These are phyloP conservation scores for Pseudogymnoascus destructans DNA, from an alignment of 2,329 filamentous ascomycete genomes.

Conservation along the genomic window DNA sequence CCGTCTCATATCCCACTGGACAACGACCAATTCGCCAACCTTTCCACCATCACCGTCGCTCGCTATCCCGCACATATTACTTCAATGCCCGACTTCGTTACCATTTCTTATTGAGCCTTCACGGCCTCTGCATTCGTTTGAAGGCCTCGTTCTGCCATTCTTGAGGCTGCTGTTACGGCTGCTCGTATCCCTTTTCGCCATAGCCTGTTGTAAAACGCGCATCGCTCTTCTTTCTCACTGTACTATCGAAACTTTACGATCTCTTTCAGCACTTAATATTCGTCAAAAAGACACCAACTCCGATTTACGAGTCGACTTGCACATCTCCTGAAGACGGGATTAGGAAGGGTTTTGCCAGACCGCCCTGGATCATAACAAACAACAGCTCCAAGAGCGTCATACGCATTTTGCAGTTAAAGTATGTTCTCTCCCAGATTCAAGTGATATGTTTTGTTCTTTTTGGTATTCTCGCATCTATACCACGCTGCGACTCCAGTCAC, in stretches of 20 bases:
- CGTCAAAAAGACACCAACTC: background rate
- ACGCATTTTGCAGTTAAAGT: background rate
- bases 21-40: background rate
- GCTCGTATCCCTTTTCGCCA: background rate
- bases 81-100: background rate
- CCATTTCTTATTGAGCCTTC: slow-evolving; percentile 2
- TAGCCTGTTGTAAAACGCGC: background rate
- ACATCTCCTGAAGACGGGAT: background rate
- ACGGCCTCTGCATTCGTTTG: slow-evolving; percentile 4
- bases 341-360: background rate
- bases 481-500: background rate
- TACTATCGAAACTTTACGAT: background rate
- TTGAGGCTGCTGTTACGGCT: background rate
- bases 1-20: background rate
- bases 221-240: background rate
- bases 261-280: background rate
- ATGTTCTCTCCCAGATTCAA: background rate
- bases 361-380: background rate
- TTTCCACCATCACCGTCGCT: slow-evolving; percentile 1
- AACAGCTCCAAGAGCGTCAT: background rate
- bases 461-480: background rate
- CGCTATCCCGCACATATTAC: background rate
- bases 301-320: background rate
- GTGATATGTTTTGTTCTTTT: background rate
- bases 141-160: background rate